Evolutionary conservation across 31 red algal species (phyloP), one percentile per base, ranked within the genome.

Genomic region (Porphyra umbilicalis): DNA sequence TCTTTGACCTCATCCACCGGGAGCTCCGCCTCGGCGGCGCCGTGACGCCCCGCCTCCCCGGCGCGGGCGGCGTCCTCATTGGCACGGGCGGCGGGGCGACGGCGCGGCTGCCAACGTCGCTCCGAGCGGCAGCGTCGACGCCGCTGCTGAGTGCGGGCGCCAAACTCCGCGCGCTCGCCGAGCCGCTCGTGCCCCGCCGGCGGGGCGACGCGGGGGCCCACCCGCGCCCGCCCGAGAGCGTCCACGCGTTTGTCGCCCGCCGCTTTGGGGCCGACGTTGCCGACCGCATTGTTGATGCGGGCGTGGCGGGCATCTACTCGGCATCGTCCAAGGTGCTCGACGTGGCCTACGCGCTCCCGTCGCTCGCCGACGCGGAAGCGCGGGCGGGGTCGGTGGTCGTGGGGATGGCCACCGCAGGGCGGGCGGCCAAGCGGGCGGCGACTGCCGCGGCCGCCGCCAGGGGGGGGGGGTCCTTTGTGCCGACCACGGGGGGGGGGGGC

Each of bases 291-390:
- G 75, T 93, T n/a, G 91, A 93, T 36, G 86, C 91, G 1, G 84
- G 81, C 33, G 67, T 93, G 8, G 86, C 91, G 38, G 91, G 91
- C 34, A 93, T 88, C 68, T 93, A 93, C 75, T 88, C 91, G 38
- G 67, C 78, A 9, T 76, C 40, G 37, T 79, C 91, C 29, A 35
- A 77, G 34, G 77, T 81, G 33, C 44, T 93, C 18, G 81, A 76
- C 16, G 85, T 93, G 67, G 88, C 85, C 75, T 76, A 93, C 67
- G 85, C 91, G 3, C 75, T 93, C 32, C 36, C 75, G 1, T 80
- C 76, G 16, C 75, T 93, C 32, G 88, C 86, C 82, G 38, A 83
- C 18, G 34, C 88, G 32, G 91, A 93, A 35, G 78, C 79, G 8
- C 75, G 38, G 37, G 77, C 81, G 31, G 91, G 91, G n/a, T 88